Evolutionary conservation across 116 monocot genomes (phyloP).

Genomic region (Phalaenopsis hybrid): DNA sequence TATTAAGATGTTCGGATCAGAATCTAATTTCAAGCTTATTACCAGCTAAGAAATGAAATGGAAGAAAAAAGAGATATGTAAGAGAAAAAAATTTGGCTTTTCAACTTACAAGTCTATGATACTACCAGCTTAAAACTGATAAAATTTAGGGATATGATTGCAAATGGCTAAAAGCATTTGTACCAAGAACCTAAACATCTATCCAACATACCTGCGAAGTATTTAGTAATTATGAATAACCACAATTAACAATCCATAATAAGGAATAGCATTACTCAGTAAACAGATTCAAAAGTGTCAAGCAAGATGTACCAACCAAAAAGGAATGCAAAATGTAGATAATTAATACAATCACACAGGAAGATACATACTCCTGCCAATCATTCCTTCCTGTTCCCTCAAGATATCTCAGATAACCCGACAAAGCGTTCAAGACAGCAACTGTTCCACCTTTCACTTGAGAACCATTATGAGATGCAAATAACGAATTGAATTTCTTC

Average conservation of each 20-base stretch:
- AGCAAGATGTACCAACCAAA: neutral
- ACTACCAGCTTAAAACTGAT: neutral
- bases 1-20: neutral
- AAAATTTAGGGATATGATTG: neutral
- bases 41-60: neutral
- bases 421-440: conserved; percentile 57
- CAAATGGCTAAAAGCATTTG: neutral
- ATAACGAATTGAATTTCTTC: conserved; percentile 44
- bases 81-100: neutral
- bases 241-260: neutral
- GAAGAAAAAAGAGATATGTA: neutral
- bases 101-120: neutral
- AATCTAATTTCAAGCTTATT: neutral
- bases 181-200: neutral
- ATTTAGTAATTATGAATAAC: neutral
- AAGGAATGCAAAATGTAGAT: neutral
- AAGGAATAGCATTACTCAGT: neutral
- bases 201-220: neutral
- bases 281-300: neutral
- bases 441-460: conserved; percentile 73
- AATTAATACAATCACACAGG: neutral
- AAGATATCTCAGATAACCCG: conserved; percentile 82
- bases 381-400: conserved; percentile 81
- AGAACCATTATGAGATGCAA: conserved; percentile 45
- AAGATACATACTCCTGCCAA: conserved; percentile 82